phyloP scores from a whole-genome alignment of 495 filamentous ascomycete species.

The Clohesyomyces aquaticus region DNA sequence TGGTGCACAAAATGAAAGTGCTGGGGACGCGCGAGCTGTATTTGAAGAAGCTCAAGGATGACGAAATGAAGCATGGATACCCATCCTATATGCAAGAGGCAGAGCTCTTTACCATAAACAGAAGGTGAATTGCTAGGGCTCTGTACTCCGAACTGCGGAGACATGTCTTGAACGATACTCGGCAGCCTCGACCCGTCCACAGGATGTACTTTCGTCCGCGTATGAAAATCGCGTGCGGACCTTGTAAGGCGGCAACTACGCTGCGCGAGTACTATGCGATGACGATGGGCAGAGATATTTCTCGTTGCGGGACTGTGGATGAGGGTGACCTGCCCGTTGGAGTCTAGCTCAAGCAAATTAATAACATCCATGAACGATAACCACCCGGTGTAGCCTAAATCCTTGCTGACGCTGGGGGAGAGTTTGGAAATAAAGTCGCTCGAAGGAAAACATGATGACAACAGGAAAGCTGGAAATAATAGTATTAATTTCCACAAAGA shows the following conservation, averaged over 20 bases:
- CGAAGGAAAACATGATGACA: neutral
- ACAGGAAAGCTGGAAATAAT: neutral
- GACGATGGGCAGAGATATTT: neutral
- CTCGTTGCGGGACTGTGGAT: neutral
- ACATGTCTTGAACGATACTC: neutral
- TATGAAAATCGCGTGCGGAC: neutral
- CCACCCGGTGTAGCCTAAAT: neutral
- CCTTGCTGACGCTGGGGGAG: neutral
- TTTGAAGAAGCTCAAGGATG: conserved; percentile 30
- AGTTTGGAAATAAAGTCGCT: neutral
- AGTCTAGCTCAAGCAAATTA: too few relatives aligned
- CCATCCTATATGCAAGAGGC: neutral
- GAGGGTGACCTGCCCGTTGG: conserved; percentile 3
- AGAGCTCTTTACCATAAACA: conserved; percentile 31
- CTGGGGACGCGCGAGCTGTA: conserved; percentile 7
- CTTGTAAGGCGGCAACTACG: neutral
- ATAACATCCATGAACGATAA: neutral
- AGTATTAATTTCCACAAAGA: neutral
- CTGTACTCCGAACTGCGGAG: neutral
- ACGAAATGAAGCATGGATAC: conserved; percentile 20
- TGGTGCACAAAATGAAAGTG: neutral
- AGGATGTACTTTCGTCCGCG: neutral
- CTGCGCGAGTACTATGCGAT: conserved; percentile 7
- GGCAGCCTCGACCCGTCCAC: neutral
- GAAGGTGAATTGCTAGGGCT: conserved; percentile 20